Base-by-base conservation (phyloP, 495 filamentous ascomycete genomes). In the Hypoxylon perforatum region DNA sequence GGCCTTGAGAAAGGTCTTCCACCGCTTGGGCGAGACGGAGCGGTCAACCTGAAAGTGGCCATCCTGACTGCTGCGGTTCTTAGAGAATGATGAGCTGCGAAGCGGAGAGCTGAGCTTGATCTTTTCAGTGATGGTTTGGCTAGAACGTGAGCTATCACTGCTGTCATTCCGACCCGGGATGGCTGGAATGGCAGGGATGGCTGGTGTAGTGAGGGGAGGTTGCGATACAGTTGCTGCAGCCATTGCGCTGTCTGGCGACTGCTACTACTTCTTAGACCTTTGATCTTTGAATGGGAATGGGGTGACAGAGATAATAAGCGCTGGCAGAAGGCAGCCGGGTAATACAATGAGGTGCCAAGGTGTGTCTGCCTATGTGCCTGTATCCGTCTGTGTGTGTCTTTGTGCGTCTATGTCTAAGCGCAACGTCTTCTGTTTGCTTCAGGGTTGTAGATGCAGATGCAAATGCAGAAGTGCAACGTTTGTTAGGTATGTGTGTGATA, bases 1-100 rank as follows among this genome's bases (percentile, higher is more conserved):
- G 15, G 85, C 77, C 49, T 78, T 76, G 73, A 84, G 77, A 63
- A 87, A 84, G 14, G 78, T 84, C 72, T 81, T 84, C 76, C 80
- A 80, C 23, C 84, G 79, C 64, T 85, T 85, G 6, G 85, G 79
- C 8, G 81, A 82, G 17, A 80, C 84, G 2, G 84, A 78, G 28
- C 81, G 81, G 71, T 85, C 76, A 22, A 79, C 61, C 25, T 25
- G 65, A 41, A 35, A 35, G 8, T 51, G 41, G 39, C 76, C 73
- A 18, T 72, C 63, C 47, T 70, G 61, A 19, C 48, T 56, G 44
- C 25, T 45, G 3, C 18, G 50, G 4, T 48, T 52, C 25, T 66
- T 66, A 38, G 57, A 46, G 30, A 49, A 42, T 19, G 67, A 62
- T 1, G 62, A 52, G 7, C 47, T 63, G 18, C 57, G 67, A 55